Conservation (phyloP, 805 yeast genomes). For the Wickerhamomyces bisporus region DNA sequence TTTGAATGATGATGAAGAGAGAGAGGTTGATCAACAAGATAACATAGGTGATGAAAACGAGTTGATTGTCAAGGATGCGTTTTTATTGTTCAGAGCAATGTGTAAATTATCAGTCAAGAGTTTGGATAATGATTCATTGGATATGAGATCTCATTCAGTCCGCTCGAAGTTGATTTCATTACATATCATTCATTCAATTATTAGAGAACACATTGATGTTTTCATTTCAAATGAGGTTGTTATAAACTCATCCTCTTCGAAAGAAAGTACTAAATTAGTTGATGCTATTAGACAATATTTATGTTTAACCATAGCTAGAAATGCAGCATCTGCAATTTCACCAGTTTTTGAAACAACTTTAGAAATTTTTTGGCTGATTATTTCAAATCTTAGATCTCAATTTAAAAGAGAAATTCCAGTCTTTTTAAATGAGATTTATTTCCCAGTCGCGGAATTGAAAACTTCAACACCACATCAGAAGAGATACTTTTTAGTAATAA, state of each 20-base stretch:
- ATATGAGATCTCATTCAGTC: constrained; percentile 87
- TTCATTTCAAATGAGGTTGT: constrained; percentile 58
- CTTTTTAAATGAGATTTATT: constrained; percentile 85
- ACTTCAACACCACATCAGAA: constrained; percentile 92
- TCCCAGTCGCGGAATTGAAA: constrained; percentile 89
- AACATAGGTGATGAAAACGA: constrained; percentile 54
- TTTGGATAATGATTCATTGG: constrained; percentile 69
- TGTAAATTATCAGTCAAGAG: constrained; percentile 86
- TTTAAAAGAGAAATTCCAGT: constrained; percentile 94
- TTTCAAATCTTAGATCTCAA: constrained; percentile 77
- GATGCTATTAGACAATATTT: constrained; percentile 81
- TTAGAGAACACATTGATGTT: constrained; percentile 79
- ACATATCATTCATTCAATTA: constrained; percentile 80
- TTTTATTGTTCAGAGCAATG: constrained; percentile 89
- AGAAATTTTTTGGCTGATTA: constrained; percentile 88
- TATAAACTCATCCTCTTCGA: constrained; percentile 47
- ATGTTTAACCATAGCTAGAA: constrained; percentile 77
- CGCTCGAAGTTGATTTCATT: constrained; percentile 86
- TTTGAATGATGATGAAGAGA: constrained; percentile 50
- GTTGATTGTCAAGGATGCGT: constrained; percentile 80
- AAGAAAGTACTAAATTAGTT: constrained; percentile 57
- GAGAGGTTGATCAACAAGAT: constrained; percentile 44
- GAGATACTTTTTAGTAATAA: constrained; percentile 74
- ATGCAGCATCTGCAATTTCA: constrained; percentile 87
- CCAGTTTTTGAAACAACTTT: constrained; percentile 89